These are phyloP conservation scores for Lyophyllum shimeji DNA, from an alignment of 768 basidiomycete genomes.

Conservation along the genomic window DNA sequence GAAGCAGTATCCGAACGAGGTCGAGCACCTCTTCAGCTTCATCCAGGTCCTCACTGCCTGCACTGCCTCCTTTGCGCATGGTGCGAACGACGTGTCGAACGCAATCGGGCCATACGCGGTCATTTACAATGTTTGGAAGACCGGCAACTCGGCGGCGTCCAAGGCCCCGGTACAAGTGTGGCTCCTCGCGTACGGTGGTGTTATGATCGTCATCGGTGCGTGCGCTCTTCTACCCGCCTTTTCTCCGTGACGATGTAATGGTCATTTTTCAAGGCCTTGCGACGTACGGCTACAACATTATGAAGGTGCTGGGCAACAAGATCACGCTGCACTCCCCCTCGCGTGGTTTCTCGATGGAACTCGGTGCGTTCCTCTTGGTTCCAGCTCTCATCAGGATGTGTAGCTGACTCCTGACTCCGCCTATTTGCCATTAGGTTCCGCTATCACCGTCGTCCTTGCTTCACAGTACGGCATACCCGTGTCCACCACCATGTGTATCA, in stretches of 20 bases:
- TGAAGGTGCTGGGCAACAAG: constrained; percentile 28
- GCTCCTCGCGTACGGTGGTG: constrained; percentile 25
- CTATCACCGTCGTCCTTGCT: constrained; percentile 30
- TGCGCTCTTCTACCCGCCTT: not conserved
- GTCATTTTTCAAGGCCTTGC: constrained; percentile 1
- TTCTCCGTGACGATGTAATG: too few relatives aligned
- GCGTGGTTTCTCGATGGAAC: constrained; percentile 28
- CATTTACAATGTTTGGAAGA: constrained; percentile 25
- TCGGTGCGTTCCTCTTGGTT: constrained; percentile 7
- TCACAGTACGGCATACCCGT: constrained; percentile 28
- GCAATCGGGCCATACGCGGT: constrained; percentile 30
- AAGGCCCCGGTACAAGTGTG: constrained; percentile 23
- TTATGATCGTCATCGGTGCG: constrained; percentile 25
- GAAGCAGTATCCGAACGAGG: constrained; percentile 26
- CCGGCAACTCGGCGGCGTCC: constrained; percentile 16
- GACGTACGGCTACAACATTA: constrained; percentile 27
- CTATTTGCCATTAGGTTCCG: too few relatives aligned
- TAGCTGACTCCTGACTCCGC: not conserved
- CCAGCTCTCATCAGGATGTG: not conserved
- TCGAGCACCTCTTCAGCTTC: constrained; percentile 30
- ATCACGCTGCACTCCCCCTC: constrained; percentile 29
- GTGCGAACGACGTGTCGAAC: constrained; percentile 28
- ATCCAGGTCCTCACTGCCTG: constrained; percentile 30
- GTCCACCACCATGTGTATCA: constrained; percentile 29
- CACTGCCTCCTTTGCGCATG: constrained; percentile 28